Evolutionary conservation across 345 rosid species (phyloP).

Genomic region (Microthlaspi erraticum): DNA sequence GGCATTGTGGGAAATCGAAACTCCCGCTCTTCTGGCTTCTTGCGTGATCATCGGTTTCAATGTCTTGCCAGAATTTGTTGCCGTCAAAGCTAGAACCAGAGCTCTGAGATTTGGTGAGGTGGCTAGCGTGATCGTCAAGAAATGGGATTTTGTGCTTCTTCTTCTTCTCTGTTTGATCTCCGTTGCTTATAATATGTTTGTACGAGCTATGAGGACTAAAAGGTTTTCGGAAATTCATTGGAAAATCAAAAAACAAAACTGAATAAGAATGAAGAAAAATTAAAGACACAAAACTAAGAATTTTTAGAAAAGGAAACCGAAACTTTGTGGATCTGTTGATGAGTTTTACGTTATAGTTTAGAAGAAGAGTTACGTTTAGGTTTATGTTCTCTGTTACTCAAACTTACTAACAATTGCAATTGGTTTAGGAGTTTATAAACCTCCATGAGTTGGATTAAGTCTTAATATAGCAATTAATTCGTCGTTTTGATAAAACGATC

Average conservation of each 20-base stretch:
- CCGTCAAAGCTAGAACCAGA: constrained; percentile 15
- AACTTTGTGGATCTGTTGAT: constrained; percentile 20
- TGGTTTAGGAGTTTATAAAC: constrained; percentile 31
- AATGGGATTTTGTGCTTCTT: constrained; percentile 44
- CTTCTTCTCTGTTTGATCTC: constrained; percentile 17
- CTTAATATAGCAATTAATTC: constrained; percentile 43
- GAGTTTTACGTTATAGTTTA: constrained; percentile 27
- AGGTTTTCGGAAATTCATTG: constrained; percentile 51
- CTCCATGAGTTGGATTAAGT: constrained; percentile 38
- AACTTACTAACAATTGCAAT: constrained; percentile 37
- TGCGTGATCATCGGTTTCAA: constrained; percentile 1
- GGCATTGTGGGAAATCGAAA: constrained; percentile 38
- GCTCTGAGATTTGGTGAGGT: neutral
- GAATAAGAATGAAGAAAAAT: neutral
- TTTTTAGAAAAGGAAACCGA: constrained; percentile 25
- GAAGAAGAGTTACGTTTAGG: constrained; percentile 28
- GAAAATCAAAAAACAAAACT: neutral
- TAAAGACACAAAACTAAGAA: neutral
- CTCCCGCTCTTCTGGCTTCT: constrained; percentile 8
- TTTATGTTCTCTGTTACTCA: constrained; percentile 39
- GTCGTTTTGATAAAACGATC: constrained; percentile 32
- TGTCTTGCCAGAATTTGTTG: constrained; percentile 39
- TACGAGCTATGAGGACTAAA: constrained; percentile 55
- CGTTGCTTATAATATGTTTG: constrained; percentile 41
- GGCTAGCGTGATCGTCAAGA: constrained; percentile 25